A percentile compares a stretch with the other conserved stretches of the same genome.
Conservation (phyloP, 495 filamentous ascomycete species). For the Tuber calosporum region DNA sequence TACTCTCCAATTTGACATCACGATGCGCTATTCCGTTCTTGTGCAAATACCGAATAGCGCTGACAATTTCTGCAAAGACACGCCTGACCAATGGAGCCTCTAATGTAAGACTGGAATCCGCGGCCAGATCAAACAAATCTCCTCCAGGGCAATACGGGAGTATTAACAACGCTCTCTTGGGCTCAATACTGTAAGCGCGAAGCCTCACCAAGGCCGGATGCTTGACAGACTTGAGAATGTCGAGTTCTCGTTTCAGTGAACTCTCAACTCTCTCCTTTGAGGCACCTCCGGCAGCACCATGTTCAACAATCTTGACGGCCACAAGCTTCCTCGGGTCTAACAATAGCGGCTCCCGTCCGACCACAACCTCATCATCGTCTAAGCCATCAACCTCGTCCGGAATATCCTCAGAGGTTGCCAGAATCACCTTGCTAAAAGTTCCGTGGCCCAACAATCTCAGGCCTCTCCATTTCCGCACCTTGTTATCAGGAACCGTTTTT, state of each 20-base stretch:
- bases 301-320: slow-evolving; percentile 90
- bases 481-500: slow-evolving; percentile 50
- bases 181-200: slow-evolving; percentile 76
- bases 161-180: slow-evolving; percentile 71
- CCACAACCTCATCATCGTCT: slow-evolving; percentile 43
- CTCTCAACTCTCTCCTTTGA: slow-evolving; percentile 77
- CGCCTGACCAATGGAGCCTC: slow-evolving; percentile 64
- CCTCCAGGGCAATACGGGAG: slow-evolving; percentile 89
- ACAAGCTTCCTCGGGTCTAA: slow-evolving; percentile 64
- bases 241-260: slow-evolving; percentile 85
- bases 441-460: slow-evolving; percentile 79
- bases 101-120: slow-evolving; percentile 56
- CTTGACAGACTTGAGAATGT: slow-evolving; percentile 76
- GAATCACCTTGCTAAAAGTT: slow-evolving; percentile 87
- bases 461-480: slow-evolving; percentile 62
- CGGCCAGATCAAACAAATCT: slow-evolving; percentile 89
- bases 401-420: slow-evolving; percentile 61
- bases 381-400: slow-evolving; percentile 43
- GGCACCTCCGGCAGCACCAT: slow-evolving; percentile 85
- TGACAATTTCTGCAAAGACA: slow-evolving; percentile 82
- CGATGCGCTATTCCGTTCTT: slow-evolving; percentile 79
- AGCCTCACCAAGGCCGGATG: slow-evolving; percentile 87
- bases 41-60: slow-evolving; percentile 80
- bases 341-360: slow-evolving; percentile 44
- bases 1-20: slow-evolving; percentile 97